phyloP scores from a whole-genome alignment of 331 rosid genomes.

The Rhamnella rubrinervis region DNA sequence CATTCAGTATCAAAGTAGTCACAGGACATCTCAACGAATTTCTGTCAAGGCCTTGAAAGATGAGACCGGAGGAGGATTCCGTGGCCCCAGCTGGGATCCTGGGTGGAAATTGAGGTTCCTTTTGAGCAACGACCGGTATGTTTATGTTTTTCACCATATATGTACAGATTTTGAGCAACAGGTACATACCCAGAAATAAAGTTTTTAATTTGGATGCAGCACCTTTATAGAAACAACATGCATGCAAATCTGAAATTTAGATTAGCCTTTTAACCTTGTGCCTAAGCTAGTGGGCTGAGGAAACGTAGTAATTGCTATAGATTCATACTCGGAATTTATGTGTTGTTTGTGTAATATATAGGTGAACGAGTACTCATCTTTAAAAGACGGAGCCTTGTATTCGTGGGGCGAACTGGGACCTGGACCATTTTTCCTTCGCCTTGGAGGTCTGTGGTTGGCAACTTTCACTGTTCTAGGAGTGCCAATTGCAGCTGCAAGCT shows the following conservation, averaged over 20 bases:
- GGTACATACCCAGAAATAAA: neutral
- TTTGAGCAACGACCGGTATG: conserved; percentile 94
- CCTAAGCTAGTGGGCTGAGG: too few relatives aligned
- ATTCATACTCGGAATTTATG: conserved; percentile 1
- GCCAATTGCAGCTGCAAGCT: conserved; percentile 95
- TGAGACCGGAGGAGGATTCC: conserved; percentile 69
- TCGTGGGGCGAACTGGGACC: conserved; percentile 96
- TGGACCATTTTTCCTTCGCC: conserved; percentile 77
- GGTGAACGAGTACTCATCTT: conserved; percentile 96
- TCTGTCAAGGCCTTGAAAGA: conserved; percentile 64
- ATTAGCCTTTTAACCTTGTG: too few relatives aligned
- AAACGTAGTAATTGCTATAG: neutral
- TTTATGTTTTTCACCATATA: neutral
- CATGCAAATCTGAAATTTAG: too few relatives aligned
- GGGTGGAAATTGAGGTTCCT: conserved; percentile 87
- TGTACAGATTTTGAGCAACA: neutral
- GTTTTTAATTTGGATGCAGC: too few relatives aligned
- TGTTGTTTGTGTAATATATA: conserved; percentile 21
- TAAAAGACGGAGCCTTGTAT: conserved; percentile 66
- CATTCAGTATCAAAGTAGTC: conserved; percentile 38
- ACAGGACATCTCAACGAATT: conserved; percentile 32
- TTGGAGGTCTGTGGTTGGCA: conserved; percentile 90
- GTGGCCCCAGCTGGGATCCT: conserved; percentile 83
- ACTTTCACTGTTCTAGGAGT: conserved; percentile 76
- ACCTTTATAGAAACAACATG: too few relatives aligned